Evolutionary conservation across 139 green algal species (phyloP).

Genomic region (Chlorella ohadii): DNA sequence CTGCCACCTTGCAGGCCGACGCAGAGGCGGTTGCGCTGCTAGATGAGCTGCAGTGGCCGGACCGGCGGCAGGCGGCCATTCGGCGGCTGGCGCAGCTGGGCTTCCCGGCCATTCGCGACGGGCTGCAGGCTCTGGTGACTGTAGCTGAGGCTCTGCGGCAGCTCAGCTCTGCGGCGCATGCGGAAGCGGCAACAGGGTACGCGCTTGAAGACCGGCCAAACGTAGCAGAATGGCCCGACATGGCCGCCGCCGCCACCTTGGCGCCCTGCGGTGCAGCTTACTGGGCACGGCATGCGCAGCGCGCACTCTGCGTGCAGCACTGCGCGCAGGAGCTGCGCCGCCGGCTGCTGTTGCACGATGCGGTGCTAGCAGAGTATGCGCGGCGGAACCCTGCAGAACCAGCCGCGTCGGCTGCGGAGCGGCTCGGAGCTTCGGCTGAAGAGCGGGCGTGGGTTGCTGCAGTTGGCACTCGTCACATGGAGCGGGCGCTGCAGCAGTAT

Average conservation of each 20-base stretch:
- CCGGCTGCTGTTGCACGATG: no score
- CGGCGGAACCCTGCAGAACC: no score
- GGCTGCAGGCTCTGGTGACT: neutral
- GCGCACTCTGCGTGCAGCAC: conserved; percentile 1
- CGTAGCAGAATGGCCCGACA: neutral
- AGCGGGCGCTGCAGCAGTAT: neutral
- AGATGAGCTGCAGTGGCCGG: neutral
- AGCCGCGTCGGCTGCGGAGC: neutral
- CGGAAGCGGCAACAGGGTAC: neutral
- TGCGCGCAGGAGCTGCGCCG: neutral
- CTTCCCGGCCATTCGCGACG: neutral
- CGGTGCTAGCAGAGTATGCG: neutral
- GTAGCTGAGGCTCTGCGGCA: neutral
- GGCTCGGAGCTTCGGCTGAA: no score
- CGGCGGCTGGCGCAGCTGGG: neutral
- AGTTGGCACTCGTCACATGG: no score
- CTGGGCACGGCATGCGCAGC: neutral
- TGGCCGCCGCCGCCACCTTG: neutral
- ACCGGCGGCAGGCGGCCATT: neutral
- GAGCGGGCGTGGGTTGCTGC: neutral
- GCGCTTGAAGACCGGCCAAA: no score
- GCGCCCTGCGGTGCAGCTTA: conserved; percentile 7
- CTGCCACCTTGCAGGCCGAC: conserved; percentile 1
- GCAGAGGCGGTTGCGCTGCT: neutral
- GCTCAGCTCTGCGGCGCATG: neutral